A percentile compares a stretch with the other conserved stretches of the same genome.
Evolutionary conservation across 2,329 filamentous ascomycete species (phyloP).

Genomic region (Diplodia sapinea): DNA sequence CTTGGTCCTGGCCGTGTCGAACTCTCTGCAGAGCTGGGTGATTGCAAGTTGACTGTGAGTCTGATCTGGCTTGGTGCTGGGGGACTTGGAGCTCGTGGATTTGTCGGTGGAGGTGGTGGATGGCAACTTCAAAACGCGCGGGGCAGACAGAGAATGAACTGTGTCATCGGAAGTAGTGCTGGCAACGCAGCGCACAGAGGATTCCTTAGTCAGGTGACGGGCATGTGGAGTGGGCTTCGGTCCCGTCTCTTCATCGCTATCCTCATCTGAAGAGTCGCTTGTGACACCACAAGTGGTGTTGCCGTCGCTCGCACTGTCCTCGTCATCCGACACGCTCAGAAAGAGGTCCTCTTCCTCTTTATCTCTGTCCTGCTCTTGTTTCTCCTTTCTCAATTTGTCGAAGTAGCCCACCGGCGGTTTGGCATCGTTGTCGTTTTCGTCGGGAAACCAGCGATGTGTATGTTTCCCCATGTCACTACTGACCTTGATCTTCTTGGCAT

Average conservation of each 20-base stretch:
- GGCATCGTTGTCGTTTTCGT: not conserved
- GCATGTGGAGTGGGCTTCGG: too few relatives aligned
- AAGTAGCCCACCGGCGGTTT: constrained; percentile 10
- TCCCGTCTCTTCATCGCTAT: not conserved
- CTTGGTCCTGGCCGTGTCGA: not conserved
- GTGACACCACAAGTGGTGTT: not conserved
- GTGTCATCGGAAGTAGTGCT: not conserved
- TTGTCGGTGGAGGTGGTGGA: too few relatives aligned
- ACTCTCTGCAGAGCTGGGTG: not conserved
- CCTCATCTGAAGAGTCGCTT: not conserved
- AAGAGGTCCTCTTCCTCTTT: not conserved
- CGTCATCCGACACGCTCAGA: not conserved
- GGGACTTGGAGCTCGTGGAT: not conserved
- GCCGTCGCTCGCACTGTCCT: not conserved
- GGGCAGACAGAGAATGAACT: not conserved
- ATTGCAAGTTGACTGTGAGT: not conserved
- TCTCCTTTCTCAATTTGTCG: not conserved
- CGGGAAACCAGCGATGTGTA: not conserved
- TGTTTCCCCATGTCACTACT: not conserved
- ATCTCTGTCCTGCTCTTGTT: not conserved
- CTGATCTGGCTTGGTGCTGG: not conserved
- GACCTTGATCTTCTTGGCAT: not conserved
- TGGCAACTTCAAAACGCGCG: too few relatives aligned
- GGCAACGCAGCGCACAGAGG: too few relatives aligned
- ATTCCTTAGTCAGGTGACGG: not conserved